These are phyloP conservation scores for Ensete ventricosum DNA, from an alignment of 176 grass and related monocot species.

Conservation along the genomic window DNA sequence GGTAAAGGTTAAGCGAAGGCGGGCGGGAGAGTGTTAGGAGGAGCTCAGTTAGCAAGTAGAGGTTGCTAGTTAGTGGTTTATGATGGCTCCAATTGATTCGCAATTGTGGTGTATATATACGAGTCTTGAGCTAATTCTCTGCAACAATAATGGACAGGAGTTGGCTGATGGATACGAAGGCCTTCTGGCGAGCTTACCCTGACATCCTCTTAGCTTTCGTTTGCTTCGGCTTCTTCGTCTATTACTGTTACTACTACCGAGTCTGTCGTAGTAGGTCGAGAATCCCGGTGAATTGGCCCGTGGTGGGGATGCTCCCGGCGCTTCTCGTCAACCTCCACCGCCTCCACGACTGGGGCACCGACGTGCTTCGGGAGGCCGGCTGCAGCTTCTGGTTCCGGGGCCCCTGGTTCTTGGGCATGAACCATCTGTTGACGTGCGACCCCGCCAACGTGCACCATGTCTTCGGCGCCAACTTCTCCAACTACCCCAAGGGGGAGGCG, in stretches of 20 bases:
- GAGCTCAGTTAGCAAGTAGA: no score
- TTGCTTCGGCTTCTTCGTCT: not conserved
- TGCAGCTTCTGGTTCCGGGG: not conserved
- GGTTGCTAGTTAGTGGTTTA: no score
- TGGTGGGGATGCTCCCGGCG: constrained; percentile 1
- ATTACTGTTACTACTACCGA: not conserved
- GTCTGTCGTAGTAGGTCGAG: not conserved
- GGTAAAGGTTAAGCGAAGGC: no score
- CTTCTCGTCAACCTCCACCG: not conserved
- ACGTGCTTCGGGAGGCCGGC: not conserved
- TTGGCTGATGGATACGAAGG: not conserved
- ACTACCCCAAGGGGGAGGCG: constrained; percentile 9
- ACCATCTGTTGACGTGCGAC: constrained; percentile 1
- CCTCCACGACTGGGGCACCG: not conserved
- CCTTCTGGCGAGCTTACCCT: not conserved
- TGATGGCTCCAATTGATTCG: no score
- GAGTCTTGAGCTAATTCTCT: not conserved
- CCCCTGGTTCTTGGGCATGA: constrained; percentile 1
- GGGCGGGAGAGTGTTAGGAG: no score
- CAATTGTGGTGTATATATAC: no score
- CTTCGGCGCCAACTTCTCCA: constrained; percentile 3
- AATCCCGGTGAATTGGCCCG: not conserved
- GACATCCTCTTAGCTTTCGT: not conserved
- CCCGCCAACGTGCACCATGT: not conserved
- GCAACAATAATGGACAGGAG: not conserved